phyloP scores from a whole-genome alignment of 495 filamentous ascomycete genomes.

The Aspergillus affinis region DNA sequence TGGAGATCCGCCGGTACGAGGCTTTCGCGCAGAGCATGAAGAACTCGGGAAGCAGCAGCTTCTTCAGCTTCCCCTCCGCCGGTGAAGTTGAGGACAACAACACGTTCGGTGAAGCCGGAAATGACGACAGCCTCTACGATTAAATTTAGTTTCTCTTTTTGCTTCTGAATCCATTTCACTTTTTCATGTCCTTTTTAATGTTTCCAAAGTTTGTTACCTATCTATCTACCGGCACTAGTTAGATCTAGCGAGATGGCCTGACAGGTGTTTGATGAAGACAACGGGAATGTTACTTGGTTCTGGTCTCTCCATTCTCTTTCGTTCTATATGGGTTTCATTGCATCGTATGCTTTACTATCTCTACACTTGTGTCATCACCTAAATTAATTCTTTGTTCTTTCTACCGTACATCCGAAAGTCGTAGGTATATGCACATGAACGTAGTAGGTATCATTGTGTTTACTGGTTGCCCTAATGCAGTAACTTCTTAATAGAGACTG shows the following conservation, averaged over 20 bases:
- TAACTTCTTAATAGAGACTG: no score
- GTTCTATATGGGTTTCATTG: no score
- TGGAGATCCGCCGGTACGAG: conserved; percentile 96
- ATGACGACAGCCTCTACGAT: conserved; percentile 85
- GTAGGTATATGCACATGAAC: no score
- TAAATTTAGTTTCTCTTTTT: conserved; percentile 37
- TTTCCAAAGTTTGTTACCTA: conserved; percentile 21
- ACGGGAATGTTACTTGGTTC: conserved; percentile 11
- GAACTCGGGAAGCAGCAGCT: conserved; percentile 88
- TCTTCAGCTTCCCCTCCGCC: conserved; percentile 92
- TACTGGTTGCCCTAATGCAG: no score
- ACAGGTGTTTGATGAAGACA: conserved; percentile 9
- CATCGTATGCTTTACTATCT: no score
- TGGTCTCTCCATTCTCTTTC: conserved; percentile 1
- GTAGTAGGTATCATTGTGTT: no score
- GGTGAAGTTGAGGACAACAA: conserved; percentile 60
- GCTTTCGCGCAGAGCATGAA: conserved; percentile 99
- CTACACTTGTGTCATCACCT: no score
- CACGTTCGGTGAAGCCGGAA: conserved; percentile 78
- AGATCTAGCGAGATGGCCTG: conserved; percentile 22
- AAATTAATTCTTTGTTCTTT: no score
- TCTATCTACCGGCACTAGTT: conserved; percentile 21
- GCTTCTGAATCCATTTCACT: conserved; percentile 3
- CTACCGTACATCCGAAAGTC: no score
- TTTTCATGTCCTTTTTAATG: conserved; percentile 21